phyloP scores from a whole-genome alignment of 2,329 filamentous ascomycete species.

The Cladosporium sp. region DNA sequence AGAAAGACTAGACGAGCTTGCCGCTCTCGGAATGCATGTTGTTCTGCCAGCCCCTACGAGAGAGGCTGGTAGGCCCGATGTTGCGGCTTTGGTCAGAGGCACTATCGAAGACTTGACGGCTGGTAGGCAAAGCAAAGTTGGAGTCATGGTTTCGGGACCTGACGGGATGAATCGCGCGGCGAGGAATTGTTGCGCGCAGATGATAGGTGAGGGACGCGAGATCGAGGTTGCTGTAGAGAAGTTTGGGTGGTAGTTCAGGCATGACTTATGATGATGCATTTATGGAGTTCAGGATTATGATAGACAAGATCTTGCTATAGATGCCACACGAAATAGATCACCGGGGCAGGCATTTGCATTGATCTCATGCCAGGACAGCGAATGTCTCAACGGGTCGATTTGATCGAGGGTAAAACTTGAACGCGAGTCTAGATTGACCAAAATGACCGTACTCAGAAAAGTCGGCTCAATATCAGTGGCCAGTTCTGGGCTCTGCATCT shows the following conservation, averaged over 20 bases:
- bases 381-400: background rate
- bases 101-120: conserved; percentile 37
- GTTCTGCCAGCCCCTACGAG: conserved; percentile 57
- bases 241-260: conserved; percentile 61
- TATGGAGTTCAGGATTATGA: background rate
- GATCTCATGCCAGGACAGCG: background rate
- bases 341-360: background rate
- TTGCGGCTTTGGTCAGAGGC: conserved; percentile 45
- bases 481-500: background rate
- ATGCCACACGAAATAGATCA: background rate
- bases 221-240: conserved; percentile 63
- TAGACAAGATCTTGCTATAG: background rate
- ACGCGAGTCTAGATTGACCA: background rate
- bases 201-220: conserved; percentile 51
- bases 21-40: conserved; percentile 52
- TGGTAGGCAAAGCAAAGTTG: conserved; percentile 32
- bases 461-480: background rate
- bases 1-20: conserved; percentile 52
- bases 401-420: background rate
- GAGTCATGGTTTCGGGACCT: conserved; percentile 62
- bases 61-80: conserved; percentile 56
- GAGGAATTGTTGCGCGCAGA: conserved; percentile 57
- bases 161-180: conserved; percentile 61
- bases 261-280: background rate
- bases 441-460: background rate